These are phyloP conservation scores for Acorus calamus DNA, from an alignment of 106 monocot genomes.

Conservation along the genomic window DNA sequence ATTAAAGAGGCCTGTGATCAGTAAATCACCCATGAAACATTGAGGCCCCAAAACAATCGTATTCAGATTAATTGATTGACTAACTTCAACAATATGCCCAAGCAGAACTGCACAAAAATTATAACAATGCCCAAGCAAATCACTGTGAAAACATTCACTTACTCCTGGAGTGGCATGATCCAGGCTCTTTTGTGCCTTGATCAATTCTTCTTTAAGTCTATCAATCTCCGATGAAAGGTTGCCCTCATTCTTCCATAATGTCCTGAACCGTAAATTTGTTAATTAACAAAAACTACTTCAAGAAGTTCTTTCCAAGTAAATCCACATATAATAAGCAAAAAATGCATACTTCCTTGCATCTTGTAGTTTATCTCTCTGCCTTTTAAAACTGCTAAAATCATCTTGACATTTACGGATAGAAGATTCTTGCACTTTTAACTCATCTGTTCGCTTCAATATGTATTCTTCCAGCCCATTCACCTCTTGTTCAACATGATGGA, in stretches of 20 bases:
- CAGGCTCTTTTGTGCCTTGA: conserved; percentile 89
- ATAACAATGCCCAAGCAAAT: neutral
- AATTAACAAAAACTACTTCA: conserved; percentile 4
- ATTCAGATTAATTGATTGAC: no score
- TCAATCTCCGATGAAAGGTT: conserved; percentile 80
- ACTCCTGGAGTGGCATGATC: conserved; percentile 97
- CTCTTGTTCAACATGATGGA: conserved; percentile 70
- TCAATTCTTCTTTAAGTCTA: conserved; percentile 65
- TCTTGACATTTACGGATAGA: conserved; percentile 39
- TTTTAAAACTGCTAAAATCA: conserved; percentile 48
- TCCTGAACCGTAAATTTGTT: conserved; percentile 33
- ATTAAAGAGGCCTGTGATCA: neutral
- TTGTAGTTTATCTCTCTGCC: conserved; percentile 76
- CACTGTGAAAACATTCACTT: conserved; percentile 18
- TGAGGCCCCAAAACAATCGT: no score
- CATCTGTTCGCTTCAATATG: conserved; percentile 47
- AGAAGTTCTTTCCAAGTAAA: neutral
- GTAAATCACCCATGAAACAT: neutral
- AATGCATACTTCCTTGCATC: conserved; percentile 73
- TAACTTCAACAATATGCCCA: neutral
- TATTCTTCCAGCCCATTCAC: conserved; percentile 31
- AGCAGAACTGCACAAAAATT: neutral
- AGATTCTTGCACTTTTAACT: conserved; percentile 33
- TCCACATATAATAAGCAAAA: neutral
- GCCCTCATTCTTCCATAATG: conserved; percentile 82